These are phyloP conservation scores for Alloteropsis angusta DNA, from an alignment of 202 grass and related monocot genomes.

Conservation along the genomic window DNA sequence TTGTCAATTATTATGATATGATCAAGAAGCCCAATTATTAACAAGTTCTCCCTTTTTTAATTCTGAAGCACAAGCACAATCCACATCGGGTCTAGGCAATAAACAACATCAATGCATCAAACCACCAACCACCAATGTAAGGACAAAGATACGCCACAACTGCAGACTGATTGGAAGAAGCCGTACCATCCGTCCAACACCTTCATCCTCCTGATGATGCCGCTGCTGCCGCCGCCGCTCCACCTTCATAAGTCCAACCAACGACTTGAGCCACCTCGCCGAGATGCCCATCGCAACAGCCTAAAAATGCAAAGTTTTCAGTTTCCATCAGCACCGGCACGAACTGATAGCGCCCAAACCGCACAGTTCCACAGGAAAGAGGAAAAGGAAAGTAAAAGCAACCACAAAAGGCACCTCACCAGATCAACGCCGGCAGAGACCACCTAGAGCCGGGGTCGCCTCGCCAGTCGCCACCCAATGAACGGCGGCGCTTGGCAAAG, in stretches of 20 bases:
- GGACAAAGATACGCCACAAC: not conserved
- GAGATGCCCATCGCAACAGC: constrained; percentile 60
- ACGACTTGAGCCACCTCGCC: constrained; percentile 71
- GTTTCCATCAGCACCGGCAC: constrained; percentile 3
- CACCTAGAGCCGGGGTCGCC: not conserved
- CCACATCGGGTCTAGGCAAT: not conserved
- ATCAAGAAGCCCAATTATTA: not conserved
- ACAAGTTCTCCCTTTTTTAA: not conserved
- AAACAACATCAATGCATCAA: not conserved
- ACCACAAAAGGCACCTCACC: not conserved
- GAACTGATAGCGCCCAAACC: not conserved
- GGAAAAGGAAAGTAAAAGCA: not conserved
- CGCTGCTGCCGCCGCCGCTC: constrained; percentile 40
- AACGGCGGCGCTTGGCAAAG: not conserved
- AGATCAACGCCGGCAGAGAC: constrained; percentile 19
- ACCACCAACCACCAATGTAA: not conserved
- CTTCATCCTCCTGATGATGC: constrained; percentile 35
- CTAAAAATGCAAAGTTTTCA: not conserved
- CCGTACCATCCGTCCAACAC: constrained; percentile 23
- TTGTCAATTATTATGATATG: not conserved
- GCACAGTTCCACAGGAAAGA: not conserved
- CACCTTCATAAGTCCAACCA: constrained; percentile 64
- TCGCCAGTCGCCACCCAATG: constrained; percentile 6
- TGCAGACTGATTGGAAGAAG: constrained; percentile 6
- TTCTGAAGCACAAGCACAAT: not conserved